Evolutionary conservation across 139 green algal genomes (phyloP).

Genomic region (Parachlorella kessleri): DNA sequence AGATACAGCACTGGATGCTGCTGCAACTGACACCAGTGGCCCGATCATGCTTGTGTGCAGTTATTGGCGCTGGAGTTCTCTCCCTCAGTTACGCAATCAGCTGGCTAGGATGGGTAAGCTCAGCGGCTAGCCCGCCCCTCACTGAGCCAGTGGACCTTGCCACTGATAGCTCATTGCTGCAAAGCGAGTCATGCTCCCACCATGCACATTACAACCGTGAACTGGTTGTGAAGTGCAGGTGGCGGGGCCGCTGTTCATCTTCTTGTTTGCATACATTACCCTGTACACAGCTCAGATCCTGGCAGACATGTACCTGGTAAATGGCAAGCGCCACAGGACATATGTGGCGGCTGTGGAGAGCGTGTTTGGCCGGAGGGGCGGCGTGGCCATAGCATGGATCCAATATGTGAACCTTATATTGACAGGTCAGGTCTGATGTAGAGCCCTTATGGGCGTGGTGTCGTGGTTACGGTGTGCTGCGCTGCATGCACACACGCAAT

Average conservation of each 20-base stretch:
- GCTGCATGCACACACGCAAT: too few relatives aligned
- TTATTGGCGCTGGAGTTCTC: constrained; percentile 13
- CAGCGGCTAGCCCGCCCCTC: background rate
- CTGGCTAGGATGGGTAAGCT: constrained; percentile 13
- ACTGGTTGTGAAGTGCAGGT: background rate
- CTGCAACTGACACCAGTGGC: background rate
- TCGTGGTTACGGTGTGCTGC: too few relatives aligned
- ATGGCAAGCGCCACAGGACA: constrained; percentile 7
- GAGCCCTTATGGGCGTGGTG: too few relatives aligned
- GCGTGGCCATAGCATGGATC: constrained; percentile 20
- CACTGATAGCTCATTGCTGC: background rate
- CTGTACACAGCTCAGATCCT: constrained; percentile 39
- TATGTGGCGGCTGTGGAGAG: constrained; percentile 1
- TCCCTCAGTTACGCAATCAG: background rate
- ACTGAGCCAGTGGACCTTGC: background rate
- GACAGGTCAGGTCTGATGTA: constrained; percentile 32
- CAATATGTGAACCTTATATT: constrained; percentile 51
- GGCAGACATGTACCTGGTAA: constrained; percentile 39
- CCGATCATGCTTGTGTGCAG: background rate
- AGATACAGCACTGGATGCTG: background rate
- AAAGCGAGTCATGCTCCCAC: background rate
- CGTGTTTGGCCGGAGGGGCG: constrained; percentile 20
- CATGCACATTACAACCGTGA: too few relatives aligned
- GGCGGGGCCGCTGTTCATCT: constrained; percentile 20
- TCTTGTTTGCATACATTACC: constrained; percentile 39